Conservation (phyloP, 495 filamentous ascomycete species). For the Talaromyces ruber region DNA sequence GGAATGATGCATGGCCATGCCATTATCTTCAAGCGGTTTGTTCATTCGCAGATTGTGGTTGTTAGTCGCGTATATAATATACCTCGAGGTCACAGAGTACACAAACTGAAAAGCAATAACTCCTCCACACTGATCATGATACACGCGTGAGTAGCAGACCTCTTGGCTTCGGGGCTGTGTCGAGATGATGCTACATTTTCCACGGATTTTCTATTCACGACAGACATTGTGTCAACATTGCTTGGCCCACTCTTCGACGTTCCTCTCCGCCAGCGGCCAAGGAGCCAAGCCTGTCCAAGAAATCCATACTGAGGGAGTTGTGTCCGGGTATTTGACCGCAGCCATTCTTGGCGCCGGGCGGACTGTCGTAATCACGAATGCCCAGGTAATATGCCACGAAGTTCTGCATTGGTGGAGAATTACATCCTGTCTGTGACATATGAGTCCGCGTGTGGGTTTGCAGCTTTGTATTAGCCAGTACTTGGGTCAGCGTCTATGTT, state of each 20-base stretch:
- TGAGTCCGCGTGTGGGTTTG: not conserved
- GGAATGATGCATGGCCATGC: not conserved
- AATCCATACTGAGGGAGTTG: not conserved
- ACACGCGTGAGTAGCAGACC: not conserved
- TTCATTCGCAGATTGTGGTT: no score
- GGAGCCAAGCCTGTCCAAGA: not conserved
- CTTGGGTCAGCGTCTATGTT: not conserved
- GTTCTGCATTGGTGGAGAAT: not conserved
- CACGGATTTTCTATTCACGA: not conserved
- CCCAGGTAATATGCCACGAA: not conserved
- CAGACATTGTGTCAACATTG: not conserved
- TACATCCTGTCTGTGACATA: not conserved
- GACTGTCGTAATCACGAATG: not conserved
- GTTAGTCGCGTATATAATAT: no score
- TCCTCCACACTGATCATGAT: not conserved
- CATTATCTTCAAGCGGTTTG: not conserved
- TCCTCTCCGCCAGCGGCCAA: conserved; percentile 6
- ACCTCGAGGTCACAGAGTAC: not conserved
- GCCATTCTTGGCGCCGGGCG: conserved; percentile 2
- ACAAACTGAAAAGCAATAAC: not conserved
- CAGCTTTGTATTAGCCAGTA: not conserved
- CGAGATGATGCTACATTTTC: not conserved
- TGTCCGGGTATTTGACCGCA: not conserved
- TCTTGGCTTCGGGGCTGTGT: not conserved
- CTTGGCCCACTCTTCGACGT: conserved; percentile 3